Evolutionary conservation across 768 basidiomycete species (phyloP), one percentile per base, ranked within the genome.

Genomic region (Russula olivacea): DNA sequence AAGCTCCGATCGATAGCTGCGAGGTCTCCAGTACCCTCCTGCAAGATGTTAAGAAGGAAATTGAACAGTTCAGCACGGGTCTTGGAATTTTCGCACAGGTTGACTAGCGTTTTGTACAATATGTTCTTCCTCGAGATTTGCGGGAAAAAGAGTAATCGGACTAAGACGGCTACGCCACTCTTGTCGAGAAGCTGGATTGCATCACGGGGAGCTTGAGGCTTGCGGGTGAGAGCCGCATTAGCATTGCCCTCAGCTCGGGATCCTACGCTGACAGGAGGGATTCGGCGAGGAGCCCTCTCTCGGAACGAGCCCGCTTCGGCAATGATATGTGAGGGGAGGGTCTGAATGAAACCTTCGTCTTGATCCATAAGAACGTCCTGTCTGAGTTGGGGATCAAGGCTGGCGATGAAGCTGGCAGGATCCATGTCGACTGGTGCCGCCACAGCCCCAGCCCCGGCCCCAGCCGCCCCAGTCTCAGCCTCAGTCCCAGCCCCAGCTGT

Each of bases 111-210:
- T 71, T 88, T 90, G 73, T 93, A 91, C 14, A 99, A 80, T 25
- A 90, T 75, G 54, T 83, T 88, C 76, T 93, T 94, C 75, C 85
- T 86, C 63, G 92, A 78, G 23, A 93, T 87, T 68, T 97, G 92
- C 4, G 97, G 97, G 81, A 93, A 97, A 80, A 99, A 99, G 23
- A 99, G 81, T 9, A 98, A 83, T 56, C 95, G 86, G 47, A 98
- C 86, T 19, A 99, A 84, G 25, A 88, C 87, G 0, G 94, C 91
- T 51, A 98, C 83, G 15, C 93, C 92, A 7, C 83, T 73, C 69
- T 91, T 96, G 72, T 99, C 97, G 50, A 99, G 81, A 1, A 99
- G 83, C 70, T 93, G 91, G 32, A 98, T 91, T 2, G 95, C 91
- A 68, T 99, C 95, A 43, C 95, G 88, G 43, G 83, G 80, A 11